Base-by-base conservation (phyloP, 495 filamentous ascomycete species). In the Aspergillus asperescens region DNA sequence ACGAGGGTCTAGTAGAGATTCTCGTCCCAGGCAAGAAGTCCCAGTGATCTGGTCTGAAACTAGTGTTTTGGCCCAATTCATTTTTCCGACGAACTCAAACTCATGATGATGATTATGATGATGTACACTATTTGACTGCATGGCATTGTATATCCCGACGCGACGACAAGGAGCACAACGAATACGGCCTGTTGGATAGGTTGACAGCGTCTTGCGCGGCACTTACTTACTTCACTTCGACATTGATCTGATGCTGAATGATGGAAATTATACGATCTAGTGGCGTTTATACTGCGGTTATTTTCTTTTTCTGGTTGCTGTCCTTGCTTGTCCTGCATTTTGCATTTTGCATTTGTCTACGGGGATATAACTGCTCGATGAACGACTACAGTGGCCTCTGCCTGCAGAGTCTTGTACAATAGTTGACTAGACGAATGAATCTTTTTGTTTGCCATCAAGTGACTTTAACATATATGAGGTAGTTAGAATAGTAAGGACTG, bases 1-100 rank as follows among this genome's bases (percentile, higher is more conserved):
- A 75, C 50, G 74, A 77, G 16, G 74, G 74, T 18, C 61, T 77
- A 9, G 74, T 77, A n/a, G 74, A 77, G 50, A 77, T 76, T 10
- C 50, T 71, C 19, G 71, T 75, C 13, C 73, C 73, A 23, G 68
- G 69, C 25, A 64, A 67, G 40, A 76, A 70, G 54, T 64, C 72
- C 65, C 37, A 63, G 61, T 44, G 29, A 48, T 45, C 7, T 39
- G 46, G 45, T 18, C 28, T 20, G 27, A 31, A 42, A 45, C 18
- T 18, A 22, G n/a, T 16, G 7, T 51, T 34, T 51, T 51, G 39
- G 44, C 49, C 44, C 24, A 19, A 16, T n/a, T 35, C 32, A 16
- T 35, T 35, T 28, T 49, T 32, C 15, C 45, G 31, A 57, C 49
- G 38, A 50, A 49, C 29, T 23, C 24, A 53, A n/a, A 24, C 45